phyloP scores from a whole-genome alignment of 2,329 filamentous ascomycete genomes.

The Cladosporium phlei region DNA sequence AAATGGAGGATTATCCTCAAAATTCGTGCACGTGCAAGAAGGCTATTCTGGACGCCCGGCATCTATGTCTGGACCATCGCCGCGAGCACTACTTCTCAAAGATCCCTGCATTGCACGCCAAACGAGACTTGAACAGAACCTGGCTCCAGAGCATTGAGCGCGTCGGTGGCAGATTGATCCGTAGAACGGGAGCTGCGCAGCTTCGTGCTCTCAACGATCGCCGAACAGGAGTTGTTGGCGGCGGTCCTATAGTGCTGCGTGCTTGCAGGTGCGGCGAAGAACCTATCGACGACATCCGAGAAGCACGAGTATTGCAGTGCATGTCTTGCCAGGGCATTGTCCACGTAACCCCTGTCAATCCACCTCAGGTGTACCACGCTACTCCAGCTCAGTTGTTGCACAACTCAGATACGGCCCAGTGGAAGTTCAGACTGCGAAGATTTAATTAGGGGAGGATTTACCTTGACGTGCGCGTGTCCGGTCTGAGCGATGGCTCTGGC shows the following conservation, averaged over 20 bases:
- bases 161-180: too few species aligned
- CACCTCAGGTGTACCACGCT: too few species aligned
- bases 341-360: neutral
- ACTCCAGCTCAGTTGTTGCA: too few species aligned
- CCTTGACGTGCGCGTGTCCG: too few species aligned
- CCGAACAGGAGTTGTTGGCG: neutral
- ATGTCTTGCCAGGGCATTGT: conserved; percentile 1
- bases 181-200: too few species aligned
- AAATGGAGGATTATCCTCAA: neutral
- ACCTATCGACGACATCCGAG: neutral
- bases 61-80: neutral
- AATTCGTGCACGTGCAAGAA: neutral
- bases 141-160: neutral
- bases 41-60: neutral
- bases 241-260: neutral
- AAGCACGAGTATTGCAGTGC: neutral
- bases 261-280: conserved; percentile 2
- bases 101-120: neutral
- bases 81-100: too few species aligned
- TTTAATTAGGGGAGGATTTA: too few species aligned
- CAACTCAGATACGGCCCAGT: too few species aligned
- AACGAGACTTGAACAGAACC: neutral
- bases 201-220: too few species aligned
- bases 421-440: too few species aligned
- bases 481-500: too few species aligned